A percentile compares a stretch with the other conserved stretches of the same genome.
phyloP scores from a whole-genome alignment of 1,139 yeast species.

The Pichia inconspicua region DNA sequence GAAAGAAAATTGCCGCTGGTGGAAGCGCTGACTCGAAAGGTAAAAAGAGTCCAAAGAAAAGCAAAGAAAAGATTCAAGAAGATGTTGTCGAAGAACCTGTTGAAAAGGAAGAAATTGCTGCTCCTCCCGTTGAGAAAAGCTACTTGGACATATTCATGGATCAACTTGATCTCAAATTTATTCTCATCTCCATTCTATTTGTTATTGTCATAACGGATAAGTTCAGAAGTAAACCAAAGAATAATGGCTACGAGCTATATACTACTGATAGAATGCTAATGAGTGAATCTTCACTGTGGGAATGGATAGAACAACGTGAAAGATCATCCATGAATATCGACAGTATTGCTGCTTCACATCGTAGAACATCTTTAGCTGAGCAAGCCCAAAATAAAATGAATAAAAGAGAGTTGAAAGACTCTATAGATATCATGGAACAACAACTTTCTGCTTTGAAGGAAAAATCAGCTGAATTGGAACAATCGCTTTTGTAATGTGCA shows the following conservation, averaged over 20 bases:
- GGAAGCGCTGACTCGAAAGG: conserved; percentile 13
- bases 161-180: conserved; percentile 20
- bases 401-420: conserved; percentile 20
- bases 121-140: conserved; percentile 8
- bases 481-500: background rate
- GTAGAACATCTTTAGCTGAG: background rate
- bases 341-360: background rate
- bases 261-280: conserved; percentile 31
- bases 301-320: conserved; percentile 61
- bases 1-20: conserved; percentile 33
- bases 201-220: conserved; percentile 19
- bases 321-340: conserved; percentile 8
- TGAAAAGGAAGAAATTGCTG: conserved; percentile 14
- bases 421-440: conserved; percentile 21
- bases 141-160: conserved; percentile 11
- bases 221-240: conserved; percentile 11
- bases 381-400: conserved; percentile 10
- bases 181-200: conserved; percentile 16
- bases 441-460: conserved; percentile 19
- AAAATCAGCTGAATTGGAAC: conserved; percentile 1
- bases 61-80: conserved; percentile 8
- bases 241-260: conserved; percentile 21
- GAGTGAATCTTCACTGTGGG: conserved; percentile 68
- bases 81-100: conserved; percentile 4
- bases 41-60: conserved; percentile 6